phyloP scores from a whole-genome alignment of 768 basidiomycete species.

The Cantharellus cinnabarinus region DNA sequence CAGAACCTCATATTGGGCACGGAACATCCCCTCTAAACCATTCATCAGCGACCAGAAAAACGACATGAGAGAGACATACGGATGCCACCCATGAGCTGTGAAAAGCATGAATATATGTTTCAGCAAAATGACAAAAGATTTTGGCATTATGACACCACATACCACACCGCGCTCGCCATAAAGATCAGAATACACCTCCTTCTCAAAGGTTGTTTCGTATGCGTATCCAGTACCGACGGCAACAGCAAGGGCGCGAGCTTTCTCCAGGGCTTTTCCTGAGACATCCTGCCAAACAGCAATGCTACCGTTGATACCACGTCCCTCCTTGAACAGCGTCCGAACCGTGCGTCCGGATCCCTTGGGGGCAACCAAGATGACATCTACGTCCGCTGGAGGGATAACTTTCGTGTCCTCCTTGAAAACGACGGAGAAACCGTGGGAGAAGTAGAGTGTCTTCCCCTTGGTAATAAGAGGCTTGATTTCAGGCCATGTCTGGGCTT shows the following conservation, averaged over 20 bases:
- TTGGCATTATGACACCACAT: conserved; percentile 20
- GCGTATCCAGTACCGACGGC: conserved; percentile 91
- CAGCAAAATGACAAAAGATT: not conserved
- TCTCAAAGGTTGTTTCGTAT: conserved; percentile 98
- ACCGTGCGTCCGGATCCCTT: conserved; percentile 98
- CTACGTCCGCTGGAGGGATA: conserved; percentile 76
- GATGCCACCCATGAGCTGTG: conserved; percentile 87
- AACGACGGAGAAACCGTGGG: conserved; percentile 97
- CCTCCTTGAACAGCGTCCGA: conserved; percentile 99
- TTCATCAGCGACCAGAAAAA: conserved; percentile 2
- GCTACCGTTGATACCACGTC: conserved; percentile 91
- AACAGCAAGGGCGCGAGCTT: conserved; percentile 85
- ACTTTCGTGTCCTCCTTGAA: conserved; percentile 96
- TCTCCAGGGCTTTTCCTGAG: conserved; percentile 93
- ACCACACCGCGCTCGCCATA: conserved; percentile 99
- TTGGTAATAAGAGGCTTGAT: conserved; percentile 91
- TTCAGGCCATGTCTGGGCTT: conserved; percentile 83
- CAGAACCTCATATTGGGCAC: conserved; percentile 95
- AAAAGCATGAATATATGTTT: not conserved
- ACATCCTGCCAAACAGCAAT: conserved; percentile 95
- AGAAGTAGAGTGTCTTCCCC: conserved; percentile 99
- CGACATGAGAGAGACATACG: conserved; percentile 28
- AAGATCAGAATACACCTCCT: conserved; percentile 98
- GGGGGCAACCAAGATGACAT: conserved; percentile 97
- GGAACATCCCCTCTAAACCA: conserved; percentile 77